Evolutionary conservation across 1,284 basidiomycete species (phyloP), one percentile per base, ranked within the genome.

Genomic region (Mycena citricolor): DNA sequence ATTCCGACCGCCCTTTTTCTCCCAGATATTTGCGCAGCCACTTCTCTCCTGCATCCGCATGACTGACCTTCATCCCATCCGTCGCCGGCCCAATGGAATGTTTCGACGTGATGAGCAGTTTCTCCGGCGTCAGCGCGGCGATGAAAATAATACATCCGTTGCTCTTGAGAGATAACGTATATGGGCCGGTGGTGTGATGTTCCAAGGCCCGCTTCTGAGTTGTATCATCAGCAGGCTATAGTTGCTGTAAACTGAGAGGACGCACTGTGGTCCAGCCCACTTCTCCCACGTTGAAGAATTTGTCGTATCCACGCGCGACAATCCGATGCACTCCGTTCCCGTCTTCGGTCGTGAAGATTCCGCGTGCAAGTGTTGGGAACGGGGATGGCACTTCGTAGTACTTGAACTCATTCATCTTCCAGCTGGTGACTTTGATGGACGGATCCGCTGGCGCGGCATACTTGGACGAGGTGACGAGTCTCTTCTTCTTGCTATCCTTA

Each of bases 61-160:
- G 94, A 36, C 79, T 81, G 8, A 38, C 30, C 19, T 46, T 42
- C 17, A 16, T 29, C 12, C 32, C 37, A n/a, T 33, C 44, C 16
- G 21, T 32, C 0, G 70, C 54, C 2, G 64, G 56, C 0, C 94
- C 94, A 1, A 95, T 62, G 0, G 90, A 83, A 57, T 97, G 94
- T 64, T 99, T 99, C 0, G 93, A 97, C 0, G 94, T 93, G 44
- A 98, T 79, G 11, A 99, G 62, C 1, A 99, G 69, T 54, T 90
- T 81, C 0, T 68, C 67, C 0, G 84, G 77, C 0, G 87, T 86
- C 4, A 99, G 74, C 0, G 97, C 86, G 0, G 90, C 85, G 57
- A 99, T 86, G 67, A 99, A 94, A 57, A 99, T 97, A 64, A 99
- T 94, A 63, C 97, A 99, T 2, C 95, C 97, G 53, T 99, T 99